phyloP scores from a whole-genome alignment of 2,329 filamentous ascomycete species.

The Monilinia fructigena region DNA sequence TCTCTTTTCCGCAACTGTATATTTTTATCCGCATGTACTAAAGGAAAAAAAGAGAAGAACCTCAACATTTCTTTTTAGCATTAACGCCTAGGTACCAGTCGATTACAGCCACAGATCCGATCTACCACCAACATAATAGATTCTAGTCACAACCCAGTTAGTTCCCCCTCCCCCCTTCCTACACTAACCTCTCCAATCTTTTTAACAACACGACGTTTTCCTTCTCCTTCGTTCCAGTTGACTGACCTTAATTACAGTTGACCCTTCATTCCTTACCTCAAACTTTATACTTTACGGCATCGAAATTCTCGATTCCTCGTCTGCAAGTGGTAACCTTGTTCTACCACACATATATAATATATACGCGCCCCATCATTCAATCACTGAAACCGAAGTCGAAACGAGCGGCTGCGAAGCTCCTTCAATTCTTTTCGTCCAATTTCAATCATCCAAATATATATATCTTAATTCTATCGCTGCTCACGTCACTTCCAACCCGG shows the following conservation, averaged over 20 bases:
- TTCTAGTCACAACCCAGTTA: conserved; percentile 12
- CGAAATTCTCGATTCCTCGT: conserved; percentile 26
- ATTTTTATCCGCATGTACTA: conserved; percentile 5
- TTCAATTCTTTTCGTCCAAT: conserved; percentile 15
- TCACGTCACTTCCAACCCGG: not conserved
- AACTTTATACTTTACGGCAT: conserved; percentile 25
- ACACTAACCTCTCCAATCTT: conserved; percentile 14
- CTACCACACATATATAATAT: conserved; percentile 22
- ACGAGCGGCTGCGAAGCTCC: conserved; percentile 20
- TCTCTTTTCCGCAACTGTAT: conserved; percentile 13
- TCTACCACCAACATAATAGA: conserved; percentile 13
- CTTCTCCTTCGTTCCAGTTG: conserved; percentile 19
- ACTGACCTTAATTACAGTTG: conserved; percentile 25
- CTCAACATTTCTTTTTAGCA: conserved; percentile 17
- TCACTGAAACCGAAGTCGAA: conserved; percentile 22
- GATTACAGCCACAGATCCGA: conserved; percentile 23
- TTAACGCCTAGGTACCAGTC: conserved; percentile 17
- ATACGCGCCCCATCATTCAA: conserved; percentile 23
- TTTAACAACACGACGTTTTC: conserved; percentile 12
- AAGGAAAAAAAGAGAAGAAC: not conserved
- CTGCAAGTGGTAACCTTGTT: conserved; percentile 21
- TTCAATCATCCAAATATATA: not conserved
- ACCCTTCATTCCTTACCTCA: conserved; percentile 32
- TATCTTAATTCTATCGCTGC: conserved; percentile 13
- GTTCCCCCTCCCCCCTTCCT: conserved; percentile 15